Percentiles rank a stretch among this genome's conserved stretches.
These are phyloP conservation scores for Iris pallida DNA, from an alignment of 116 monocot species.

Conservation along the genomic window DNA sequence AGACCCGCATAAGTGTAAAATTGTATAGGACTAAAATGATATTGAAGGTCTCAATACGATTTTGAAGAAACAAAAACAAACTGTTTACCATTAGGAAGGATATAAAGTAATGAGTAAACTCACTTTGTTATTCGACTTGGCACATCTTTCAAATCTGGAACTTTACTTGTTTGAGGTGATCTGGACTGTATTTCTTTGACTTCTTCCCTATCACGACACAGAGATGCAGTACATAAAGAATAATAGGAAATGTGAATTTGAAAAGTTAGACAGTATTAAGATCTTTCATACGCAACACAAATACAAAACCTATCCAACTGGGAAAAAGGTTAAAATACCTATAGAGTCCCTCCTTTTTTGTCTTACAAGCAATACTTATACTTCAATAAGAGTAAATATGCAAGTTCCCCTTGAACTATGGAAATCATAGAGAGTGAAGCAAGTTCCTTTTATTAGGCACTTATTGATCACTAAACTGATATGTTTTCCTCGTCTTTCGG, in stretches of 20 bases:
- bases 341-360: too few species aligned
- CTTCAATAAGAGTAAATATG: too few species aligned
- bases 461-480: too few species aligned
- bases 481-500: too few species aligned
- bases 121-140: slow-evolving; percentile 65
- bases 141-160: slow-evolving; percentile 20
- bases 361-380: too few species aligned
- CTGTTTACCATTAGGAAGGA: not conserved
- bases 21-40: not conserved
- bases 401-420: too few species aligned
- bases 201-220: slow-evolving; percentile 53
- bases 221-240: not conserved
- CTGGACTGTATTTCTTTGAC: slow-evolving; percentile 61
- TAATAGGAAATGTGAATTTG: not conserved
- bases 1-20: not conserved
- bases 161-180: slow-evolving; percentile 13
- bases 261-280: not conserved
- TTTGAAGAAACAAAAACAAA: not conserved
- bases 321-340: too few species aligned
- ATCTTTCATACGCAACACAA: not conserved
- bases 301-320: not conserved
- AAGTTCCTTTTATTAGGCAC: too few species aligned
- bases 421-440: too few species aligned
- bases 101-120: slow-evolving; percentile 1
- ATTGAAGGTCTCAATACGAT: not conserved